Evolutionary conservation across 1,139 yeast species (phyloP), one percentile per base, ranked within the genome.

Genomic region (Debaryomyces singareniensis): DNA sequence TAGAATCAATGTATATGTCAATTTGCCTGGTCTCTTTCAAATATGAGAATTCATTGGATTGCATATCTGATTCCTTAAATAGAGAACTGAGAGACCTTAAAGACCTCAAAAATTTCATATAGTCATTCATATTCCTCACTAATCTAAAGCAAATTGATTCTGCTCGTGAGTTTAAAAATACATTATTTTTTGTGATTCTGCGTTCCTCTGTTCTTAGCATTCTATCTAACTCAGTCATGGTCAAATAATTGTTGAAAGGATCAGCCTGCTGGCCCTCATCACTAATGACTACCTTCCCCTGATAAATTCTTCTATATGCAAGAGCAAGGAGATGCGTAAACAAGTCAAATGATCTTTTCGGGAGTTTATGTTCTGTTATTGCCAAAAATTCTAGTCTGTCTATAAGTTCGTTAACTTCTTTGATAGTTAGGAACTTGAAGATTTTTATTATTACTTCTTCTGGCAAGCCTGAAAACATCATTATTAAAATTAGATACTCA

Each of bases 41-140:
- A 34, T 56, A 58, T 3, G 29, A 28, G 2, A 30, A 21, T 30
- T 40, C 15, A n/a, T 26, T 28, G 16, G 29, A 31, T 20, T 35
- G 25, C 10, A 34, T 27, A 16, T 36, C 23, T 12, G 28, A 21
- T 10, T 28, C 22, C n/a, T 50, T 52, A 13, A 56, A 35, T 21
- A 58, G 27, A 3, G 31, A 29, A 35, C 48, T 49, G 29, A 61
- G 50, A n/a, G 33, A 30, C 31, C 49, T 40, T 15, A 61, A 44
- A 27, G 55, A 49, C 11, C 36, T 37, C 4, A 58, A 47, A 30
- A 56, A 60, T 3, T 37, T 35, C 12, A 40, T 39, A 33, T 58
- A 61, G 34, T 61, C 69, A 25, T 50, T 45, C 5, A 49, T 43
- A 16, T 43, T 45, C 21, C 68, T 36, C 12, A 51, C 41, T 31